Evolutionary conservation across 306 rosid species (phyloP).

Genomic region (Lithocarpus polystachyus): DNA sequence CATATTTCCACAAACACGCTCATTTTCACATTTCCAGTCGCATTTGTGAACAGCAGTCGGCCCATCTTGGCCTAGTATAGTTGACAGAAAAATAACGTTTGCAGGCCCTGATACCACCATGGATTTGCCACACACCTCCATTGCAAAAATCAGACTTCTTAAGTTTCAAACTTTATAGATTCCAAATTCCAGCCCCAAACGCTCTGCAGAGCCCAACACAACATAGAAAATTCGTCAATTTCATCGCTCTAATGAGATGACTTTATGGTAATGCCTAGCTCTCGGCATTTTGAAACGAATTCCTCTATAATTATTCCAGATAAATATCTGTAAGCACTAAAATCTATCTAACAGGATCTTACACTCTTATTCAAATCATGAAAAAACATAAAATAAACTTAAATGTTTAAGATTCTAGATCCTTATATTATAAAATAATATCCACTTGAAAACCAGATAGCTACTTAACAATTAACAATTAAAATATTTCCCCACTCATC

Average conservation of each 20-base stretch:
- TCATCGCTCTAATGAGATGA: constrained; percentile 13
- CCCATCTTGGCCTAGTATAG: constrained; percentile 82
- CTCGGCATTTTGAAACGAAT: neutral
- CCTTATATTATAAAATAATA: neutral
- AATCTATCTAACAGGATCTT: neutral
- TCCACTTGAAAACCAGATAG: neutral
- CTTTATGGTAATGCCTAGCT: neutral
- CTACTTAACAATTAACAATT: neutral
- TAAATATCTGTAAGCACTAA: neutral
- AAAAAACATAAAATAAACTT: neutral
- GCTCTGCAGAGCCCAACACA: constrained; percentile 64
- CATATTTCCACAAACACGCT: constrained; percentile 89
- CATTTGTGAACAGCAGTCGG: constrained; percentile 69
- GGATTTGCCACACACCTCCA: constrained; percentile 84
- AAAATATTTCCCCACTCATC: neutral
- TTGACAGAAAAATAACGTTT: constrained; percentile 85
- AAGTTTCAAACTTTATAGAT: constrained; percentile 41
- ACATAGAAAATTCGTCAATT: constrained; percentile 44
- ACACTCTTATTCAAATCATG: neutral
- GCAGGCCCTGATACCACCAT: constrained; percentile 71
- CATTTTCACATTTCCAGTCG: constrained; percentile 95
- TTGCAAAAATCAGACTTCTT: constrained; percentile 46
- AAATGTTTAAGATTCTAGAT: neutral
- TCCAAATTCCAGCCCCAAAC: constrained; percentile 33
- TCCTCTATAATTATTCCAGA: neutral